phyloP scores from a whole-genome alignment of 2,329 filamentous ascomycete genomes.

The Didymellaceae sp. region DNA sequence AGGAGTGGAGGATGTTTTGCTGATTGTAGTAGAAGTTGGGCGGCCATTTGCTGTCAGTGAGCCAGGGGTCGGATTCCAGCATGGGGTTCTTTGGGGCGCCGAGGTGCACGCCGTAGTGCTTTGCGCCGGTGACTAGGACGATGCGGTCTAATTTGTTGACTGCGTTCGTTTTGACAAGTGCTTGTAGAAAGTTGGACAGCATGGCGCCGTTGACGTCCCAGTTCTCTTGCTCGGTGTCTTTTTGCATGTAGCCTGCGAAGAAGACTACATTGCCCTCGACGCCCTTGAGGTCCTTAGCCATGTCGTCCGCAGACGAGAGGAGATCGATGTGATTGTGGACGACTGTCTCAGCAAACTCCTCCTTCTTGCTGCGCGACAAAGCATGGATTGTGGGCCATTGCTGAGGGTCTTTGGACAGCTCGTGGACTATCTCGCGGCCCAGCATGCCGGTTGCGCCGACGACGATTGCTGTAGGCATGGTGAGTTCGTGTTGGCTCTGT shows the following conservation, averaged over 20 bases:
- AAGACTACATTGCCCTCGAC: slow-evolving; percentile 51
- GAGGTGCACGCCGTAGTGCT: slow-evolving; percentile 57
- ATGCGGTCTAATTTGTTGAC: slow-evolving; percentile 55
- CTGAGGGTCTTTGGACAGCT: slow-evolving; percentile 45
- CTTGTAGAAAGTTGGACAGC: slow-evolving; percentile 57
- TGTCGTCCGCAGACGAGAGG: slow-evolving; percentile 40
- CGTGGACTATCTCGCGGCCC: slow-evolving; percentile 50
- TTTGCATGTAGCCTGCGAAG: slow-evolving; percentile 53
- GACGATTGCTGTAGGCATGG: slow-evolving; percentile 42
- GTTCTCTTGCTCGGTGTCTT: slow-evolving; percentile 46
- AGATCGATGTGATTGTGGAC: slow-evolving; percentile 51
- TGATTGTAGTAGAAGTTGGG: slow-evolving; percentile 40
- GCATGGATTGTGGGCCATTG: slow-evolving; percentile 50
- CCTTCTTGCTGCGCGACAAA: slow-evolving; percentile 51
- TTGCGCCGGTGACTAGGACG: slow-evolving; percentile 57
- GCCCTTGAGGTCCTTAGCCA: slow-evolving; percentile 48
- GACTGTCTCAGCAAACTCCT: slow-evolving; percentile 45
- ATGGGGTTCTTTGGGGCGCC: slow-evolving; percentile 57
- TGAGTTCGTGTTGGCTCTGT: background rate
- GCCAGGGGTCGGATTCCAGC: slow-evolving; percentile 55
- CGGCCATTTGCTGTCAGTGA: slow-evolving; percentile 42
- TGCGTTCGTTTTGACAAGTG: slow-evolving; percentile 53
- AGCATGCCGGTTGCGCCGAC: slow-evolving; percentile 48
- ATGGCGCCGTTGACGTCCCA: slow-evolving; percentile 53
- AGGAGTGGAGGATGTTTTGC: slow-evolving; percentile 53